These are phyloP conservation scores for Yamadazyma kanchanaburiensis DNA, from an alignment of 1,139 yeast species.

Conservation along the genomic window DNA sequence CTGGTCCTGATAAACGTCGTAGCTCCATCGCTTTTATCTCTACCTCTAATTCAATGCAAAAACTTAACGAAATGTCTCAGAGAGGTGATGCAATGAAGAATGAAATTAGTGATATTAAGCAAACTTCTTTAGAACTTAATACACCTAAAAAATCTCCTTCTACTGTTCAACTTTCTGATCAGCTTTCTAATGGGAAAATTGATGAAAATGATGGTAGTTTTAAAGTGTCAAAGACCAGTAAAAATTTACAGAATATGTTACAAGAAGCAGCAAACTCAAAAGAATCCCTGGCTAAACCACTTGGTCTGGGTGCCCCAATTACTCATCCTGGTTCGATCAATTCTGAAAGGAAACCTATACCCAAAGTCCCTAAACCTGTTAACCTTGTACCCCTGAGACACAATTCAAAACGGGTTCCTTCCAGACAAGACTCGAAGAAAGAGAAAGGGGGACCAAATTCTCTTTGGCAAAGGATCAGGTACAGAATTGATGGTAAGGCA, in stretches of 20 bases:
- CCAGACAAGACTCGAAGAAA: too few relatives aligned
- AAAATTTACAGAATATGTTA: conserved; percentile 8
- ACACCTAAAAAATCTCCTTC: conserved; percentile 20
- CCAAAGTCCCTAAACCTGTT: too few relatives aligned
- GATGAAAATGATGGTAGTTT: conserved; percentile 1
- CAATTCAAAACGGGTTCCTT: too few relatives aligned
- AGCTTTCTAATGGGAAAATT: conserved; percentile 7
- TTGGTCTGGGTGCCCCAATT: too few relatives aligned
- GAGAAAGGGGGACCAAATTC: too few relatives aligned
- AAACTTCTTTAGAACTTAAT: conserved; percentile 11
- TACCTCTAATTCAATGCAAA: conserved; percentile 23
- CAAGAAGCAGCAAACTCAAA: conserved; percentile 6
- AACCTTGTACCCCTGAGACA: too few relatives aligned
- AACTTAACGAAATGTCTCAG: conserved; percentile 16
- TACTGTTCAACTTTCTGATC: conserved; percentile 20
- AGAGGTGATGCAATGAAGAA: conserved; percentile 14
- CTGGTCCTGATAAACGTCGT: not conserved
- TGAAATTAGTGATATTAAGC: conserved; percentile 14
- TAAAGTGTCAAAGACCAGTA: conserved; percentile 9
- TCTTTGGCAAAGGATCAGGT: too few relatives aligned
- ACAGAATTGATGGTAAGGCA: too few relatives aligned
- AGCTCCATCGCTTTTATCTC: conserved; percentile 8
- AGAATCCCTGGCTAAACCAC: too few relatives aligned
- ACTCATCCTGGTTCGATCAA: too few relatives aligned
- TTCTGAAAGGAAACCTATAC: too few relatives aligned